Conservation (phyloP, 331 rosid genomes). For the Quercus phellos region DNA sequence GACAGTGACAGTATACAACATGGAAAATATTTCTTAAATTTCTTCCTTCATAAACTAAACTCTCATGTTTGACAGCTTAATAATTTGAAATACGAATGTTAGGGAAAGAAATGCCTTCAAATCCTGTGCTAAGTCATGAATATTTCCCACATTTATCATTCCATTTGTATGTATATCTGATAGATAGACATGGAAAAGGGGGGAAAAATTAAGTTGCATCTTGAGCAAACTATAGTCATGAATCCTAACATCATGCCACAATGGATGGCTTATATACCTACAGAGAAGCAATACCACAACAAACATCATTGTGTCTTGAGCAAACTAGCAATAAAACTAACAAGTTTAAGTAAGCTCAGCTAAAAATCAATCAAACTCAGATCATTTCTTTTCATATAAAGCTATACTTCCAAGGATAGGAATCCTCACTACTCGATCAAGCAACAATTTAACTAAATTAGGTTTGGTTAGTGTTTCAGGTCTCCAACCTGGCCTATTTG, state of each 20-base stretch:
- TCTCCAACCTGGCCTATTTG: background rate
- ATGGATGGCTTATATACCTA: background rate
- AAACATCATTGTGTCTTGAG: background rate
- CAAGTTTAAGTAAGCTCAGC: background rate
- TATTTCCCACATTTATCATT: background rate
- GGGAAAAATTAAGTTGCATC: background rate
- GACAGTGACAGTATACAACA: background rate
- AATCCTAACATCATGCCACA: background rate
- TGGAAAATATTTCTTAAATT: background rate
- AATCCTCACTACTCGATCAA: background rate
- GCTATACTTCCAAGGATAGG: background rate
- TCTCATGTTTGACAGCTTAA: background rate
- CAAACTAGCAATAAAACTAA: background rate
- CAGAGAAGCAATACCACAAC: background rate
- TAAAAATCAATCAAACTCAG: background rate
- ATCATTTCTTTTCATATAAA: background rate
- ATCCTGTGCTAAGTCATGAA: background rate
- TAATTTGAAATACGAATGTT: background rate
- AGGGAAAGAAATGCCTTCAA: background rate
- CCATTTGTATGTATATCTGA: background rate
- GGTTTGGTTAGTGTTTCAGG: background rate
- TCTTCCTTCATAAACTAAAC: background rate
- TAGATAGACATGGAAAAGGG: background rate
- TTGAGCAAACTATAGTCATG: background rate
- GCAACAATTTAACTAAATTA: background rate